Base-by-base conservation (phyloP, 2,329 filamentous ascomycete species). In the Fusarium anguioides region DNA sequence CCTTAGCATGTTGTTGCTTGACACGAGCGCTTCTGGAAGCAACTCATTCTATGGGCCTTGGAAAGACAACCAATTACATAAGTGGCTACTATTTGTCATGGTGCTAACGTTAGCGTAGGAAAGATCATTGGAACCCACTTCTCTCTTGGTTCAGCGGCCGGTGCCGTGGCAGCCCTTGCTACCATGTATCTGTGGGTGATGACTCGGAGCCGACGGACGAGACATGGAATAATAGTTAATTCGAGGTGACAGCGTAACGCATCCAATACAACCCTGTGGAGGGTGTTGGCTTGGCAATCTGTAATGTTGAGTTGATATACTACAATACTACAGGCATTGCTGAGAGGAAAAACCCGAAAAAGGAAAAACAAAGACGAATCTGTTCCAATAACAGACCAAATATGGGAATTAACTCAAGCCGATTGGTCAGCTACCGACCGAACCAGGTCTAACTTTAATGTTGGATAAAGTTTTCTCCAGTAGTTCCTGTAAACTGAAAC, bases 151-250 rank as follows among this genome's bases (percentile, higher is more conserved):
- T 42, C 5, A 44, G 15, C 23, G 45, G 39, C 48, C 50, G 31
- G 48, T 62, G 45, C 62, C 48, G 45, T 39, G 63, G 42, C 29
- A 50, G 46, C 24, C 31, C 35, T 57, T 57, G 54, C 39, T 26
- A 39, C 20, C 15, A 21, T 20, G 23, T 36, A 56, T 26, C 48
- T 45, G 49, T 68, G 64, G 59, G 64, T 53, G 45, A 59, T 52
- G 51, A 42, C 40, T 66, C 64, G 64, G 64, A 68, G 53, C 64
- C 64, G 64, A 65, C 47, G 15, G 21, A 15, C 35, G 44, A 36
- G 46, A 27, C 44, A 62, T 49, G 44, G 44, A 23, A 31, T 29
- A 49, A 44, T 17, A 51, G 56, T 33, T 62, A 40, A 61, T 29
- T 10, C 11, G 27, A 9, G 29, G 29, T 33, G 11, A 20, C 37